These are phyloP conservation scores for Yarrowia yakushimensis DNA, from an alignment of 805 yeast species.

Conservation along the genomic window DNA sequence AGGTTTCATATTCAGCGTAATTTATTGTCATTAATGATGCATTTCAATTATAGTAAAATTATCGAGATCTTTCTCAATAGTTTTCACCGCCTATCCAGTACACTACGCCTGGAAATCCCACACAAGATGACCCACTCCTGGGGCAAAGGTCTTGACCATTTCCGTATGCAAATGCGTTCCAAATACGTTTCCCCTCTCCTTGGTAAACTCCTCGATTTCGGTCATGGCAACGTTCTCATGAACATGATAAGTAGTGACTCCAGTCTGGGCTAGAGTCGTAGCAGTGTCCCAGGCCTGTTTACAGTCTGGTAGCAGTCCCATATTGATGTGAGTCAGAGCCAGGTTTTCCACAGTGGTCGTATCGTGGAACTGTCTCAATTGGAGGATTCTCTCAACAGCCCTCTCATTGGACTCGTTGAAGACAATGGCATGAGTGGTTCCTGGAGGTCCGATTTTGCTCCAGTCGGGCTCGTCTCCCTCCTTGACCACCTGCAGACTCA, in stretches of 20 bases:
- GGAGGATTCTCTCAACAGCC: constrained; percentile 43
- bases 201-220: constrained; percentile 41
- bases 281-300: constrained; percentile 57
- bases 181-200: constrained; percentile 28
- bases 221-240: constrained; percentile 66
- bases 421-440: constrained; percentile 43
- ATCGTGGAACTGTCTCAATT: constrained; percentile 27
- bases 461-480: constrained; percentile 35
- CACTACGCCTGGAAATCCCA: constrained; percentile 46
- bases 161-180: constrained; percentile 46
- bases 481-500: constrained; percentile 41
- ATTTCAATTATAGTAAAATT: no score
- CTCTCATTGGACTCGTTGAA: constrained; percentile 62
- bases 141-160: constrained; percentile 79
- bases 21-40: no score
- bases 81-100: no score
- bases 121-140: constrained; percentile 78
- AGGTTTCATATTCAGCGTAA: no score
- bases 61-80: not conserved
- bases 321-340: constrained; percentile 57
- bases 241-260: constrained; percentile 46
- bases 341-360: not conserved
- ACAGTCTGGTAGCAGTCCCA: constrained; percentile 77
- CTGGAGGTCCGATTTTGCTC: constrained; percentile 26
- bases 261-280: constrained; percentile 26